A percentile compares a stretch with the other conserved stretches of the same genome.
Evolutionary conservation across 139 green algal genomes (phyloP).

Genomic region (Chlamydomonas schloesseri): DNA sequence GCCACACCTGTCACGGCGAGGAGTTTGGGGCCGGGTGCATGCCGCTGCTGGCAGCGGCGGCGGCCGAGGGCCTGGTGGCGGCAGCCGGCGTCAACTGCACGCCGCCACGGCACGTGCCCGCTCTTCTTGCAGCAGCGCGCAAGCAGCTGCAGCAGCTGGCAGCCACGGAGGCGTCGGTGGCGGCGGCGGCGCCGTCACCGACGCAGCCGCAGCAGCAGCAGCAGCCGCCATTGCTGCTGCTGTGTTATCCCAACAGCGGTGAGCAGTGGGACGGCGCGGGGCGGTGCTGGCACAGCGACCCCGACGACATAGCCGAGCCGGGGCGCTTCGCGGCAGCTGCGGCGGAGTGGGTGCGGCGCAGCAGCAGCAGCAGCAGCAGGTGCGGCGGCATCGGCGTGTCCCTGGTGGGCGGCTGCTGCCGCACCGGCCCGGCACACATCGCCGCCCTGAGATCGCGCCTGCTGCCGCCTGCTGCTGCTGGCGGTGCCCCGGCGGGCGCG

Average conservation of each 20-base stretch:
- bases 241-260: constrained; percentile 58
- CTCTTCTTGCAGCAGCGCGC: constrained; percentile 25
- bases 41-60: constrained; percentile 17
- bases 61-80: constrained; percentile 26
- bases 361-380: no score
- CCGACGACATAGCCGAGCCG: constrained; percentile 7
- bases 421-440: constrained; percentile 47
- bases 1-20: constrained; percentile 46
- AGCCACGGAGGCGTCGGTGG: no score
- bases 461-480: no score
- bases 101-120: constrained; percentile 19
- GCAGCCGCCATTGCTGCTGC: neutral
- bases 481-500: no score
- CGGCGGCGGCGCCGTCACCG: neutral
- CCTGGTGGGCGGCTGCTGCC: constrained; percentile 51
- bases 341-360: constrained; percentile 23
- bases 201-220: neutral
- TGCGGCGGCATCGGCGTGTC: neutral
- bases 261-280: constrained; percentile 46
- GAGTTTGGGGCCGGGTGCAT: constrained; percentile 35
- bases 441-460: neutral
- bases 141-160: neutral
- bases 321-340: constrained; percentile 29
- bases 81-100: constrained; percentile 61
- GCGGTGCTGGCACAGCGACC: constrained; percentile 39